Conservation (phyloP, 164 flowering plant species). For the Vitis rupestris region DNA sequence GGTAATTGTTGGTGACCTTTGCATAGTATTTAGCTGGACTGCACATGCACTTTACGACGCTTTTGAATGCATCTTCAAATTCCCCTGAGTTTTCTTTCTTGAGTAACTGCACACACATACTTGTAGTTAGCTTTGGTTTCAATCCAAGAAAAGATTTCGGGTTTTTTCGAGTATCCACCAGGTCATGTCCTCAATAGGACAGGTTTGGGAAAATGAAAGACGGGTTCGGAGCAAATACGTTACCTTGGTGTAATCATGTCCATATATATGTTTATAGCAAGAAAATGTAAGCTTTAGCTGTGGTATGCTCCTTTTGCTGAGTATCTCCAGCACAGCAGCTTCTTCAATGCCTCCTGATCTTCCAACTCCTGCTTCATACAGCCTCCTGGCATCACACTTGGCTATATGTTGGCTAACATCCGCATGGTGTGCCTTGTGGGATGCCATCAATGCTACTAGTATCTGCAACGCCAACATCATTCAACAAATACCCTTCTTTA, state of each 20-base stretch:
- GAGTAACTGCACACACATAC: conserved; percentile 34
- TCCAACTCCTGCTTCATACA: conserved; percentile 67
- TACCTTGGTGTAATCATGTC: conserved; percentile 64
- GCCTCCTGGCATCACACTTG: conserved; percentile 69
- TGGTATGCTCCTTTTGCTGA: conserved; percentile 73
- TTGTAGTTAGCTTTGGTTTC: no score
- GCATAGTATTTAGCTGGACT: conserved; percentile 62
- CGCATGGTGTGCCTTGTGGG: conserved; percentile 65
- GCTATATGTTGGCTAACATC: conserved; percentile 64
- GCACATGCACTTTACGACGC: conserved; percentile 54
- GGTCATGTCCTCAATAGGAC: no score
- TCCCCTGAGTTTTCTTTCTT: conserved; percentile 40
- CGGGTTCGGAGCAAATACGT: background rate
- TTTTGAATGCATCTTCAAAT: conserved; percentile 51
- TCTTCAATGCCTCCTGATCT: conserved; percentile 50
- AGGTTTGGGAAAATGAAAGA: background rate
- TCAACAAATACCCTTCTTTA: background rate
- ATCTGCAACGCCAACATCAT: conserved; percentile 36
- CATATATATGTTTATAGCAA: conserved; percentile 67
- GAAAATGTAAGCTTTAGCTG: conserved; percentile 62
- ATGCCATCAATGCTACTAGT: conserved; percentile 58
- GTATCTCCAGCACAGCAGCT: conserved; percentile 56
- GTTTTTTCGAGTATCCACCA: no score
- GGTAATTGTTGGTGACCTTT: conserved; percentile 37
- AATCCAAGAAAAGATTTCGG: no score